These are phyloP conservation scores for Aphanomyces euteiches DNA, from an alignment of 352 stramenopile genomes.

Conservation along the genomic window DNA sequence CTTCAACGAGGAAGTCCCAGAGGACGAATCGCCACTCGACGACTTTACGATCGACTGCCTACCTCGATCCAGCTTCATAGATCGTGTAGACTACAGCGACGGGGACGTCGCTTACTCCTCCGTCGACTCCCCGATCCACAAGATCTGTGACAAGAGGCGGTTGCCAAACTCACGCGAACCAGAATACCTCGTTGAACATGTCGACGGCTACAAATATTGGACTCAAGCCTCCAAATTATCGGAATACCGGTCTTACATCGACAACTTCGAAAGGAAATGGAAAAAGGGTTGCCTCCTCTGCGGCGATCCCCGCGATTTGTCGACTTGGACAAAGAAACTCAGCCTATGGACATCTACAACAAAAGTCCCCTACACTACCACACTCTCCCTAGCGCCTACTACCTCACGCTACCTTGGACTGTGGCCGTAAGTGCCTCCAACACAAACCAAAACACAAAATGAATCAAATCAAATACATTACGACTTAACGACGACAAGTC, in stretches of 20 bases:
- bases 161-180: not conserved
- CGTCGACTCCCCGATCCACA: not conserved
- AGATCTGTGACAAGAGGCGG: not conserved
- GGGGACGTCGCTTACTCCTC: not conserved
- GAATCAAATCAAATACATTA: no score
- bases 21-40: not conserved
- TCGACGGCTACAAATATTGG: not conserved
- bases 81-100: not conserved
- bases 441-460: no score
- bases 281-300: not conserved
- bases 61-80: not conserved
- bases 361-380: no score
- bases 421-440: no score
- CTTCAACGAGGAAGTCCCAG: slow-evolving; percentile 10
- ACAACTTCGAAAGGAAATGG: not conserved
- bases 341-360: no score
- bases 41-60: not conserved
- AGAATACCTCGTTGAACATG: not conserved
- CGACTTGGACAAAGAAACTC: not conserved
- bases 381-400: no score
- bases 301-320: not conserved
- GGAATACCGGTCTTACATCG: not conserved
- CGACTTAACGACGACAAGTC: no score
- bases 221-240: not conserved
- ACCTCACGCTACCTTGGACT: no score